These are phyloP conservation scores for Penicillium capsulatum DNA, from an alignment of 2,329 filamentous ascomycete species.

Conservation along the genomic window DNA sequence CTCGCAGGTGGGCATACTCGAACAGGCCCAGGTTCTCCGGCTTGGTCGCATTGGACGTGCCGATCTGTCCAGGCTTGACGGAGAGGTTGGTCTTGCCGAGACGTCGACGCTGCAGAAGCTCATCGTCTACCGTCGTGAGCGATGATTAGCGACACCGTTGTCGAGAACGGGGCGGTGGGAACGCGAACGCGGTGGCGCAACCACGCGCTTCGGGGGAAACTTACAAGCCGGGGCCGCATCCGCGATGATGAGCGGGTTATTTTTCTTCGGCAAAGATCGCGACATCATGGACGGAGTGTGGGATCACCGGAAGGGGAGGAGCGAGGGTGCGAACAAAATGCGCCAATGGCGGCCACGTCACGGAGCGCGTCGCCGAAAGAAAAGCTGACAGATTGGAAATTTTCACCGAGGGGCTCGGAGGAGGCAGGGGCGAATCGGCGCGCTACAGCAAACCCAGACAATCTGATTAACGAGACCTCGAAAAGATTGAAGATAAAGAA, in stretches of 20 bases:
- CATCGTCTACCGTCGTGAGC: conserved; percentile 52
- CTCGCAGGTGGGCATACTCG: conserved; percentile 93
- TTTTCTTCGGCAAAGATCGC: conserved; percentile 45
- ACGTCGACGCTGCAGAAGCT: conserved; percentile 77
- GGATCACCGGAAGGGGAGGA: conserved; percentile 7
- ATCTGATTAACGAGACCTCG: not conserved
- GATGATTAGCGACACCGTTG: conserved; percentile 15
- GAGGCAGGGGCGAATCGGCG: conserved; percentile 1
- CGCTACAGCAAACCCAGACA: conserved; percentile 5
- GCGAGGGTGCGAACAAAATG: conserved; percentile 23
- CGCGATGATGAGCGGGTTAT: conserved; percentile 45
- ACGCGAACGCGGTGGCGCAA: conserved; percentile 16
- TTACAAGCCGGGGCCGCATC: conserved; percentile 45
- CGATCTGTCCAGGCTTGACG: conserved; percentile 72
- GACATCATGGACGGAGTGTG: conserved; percentile 30
- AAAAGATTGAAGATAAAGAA: conserved; percentile 10
- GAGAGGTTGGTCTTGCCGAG: conserved; percentile 89
- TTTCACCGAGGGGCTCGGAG: conserved; percentile 14
- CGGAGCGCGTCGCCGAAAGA: conserved; percentile 37
- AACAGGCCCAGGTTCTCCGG: conserved; percentile 73
- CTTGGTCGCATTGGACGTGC: conserved; percentile 66
- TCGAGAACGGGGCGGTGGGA: not conserved
- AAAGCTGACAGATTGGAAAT: conserved; percentile 16
- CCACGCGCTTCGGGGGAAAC: conserved; percentile 20
- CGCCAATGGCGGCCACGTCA: conserved; percentile 43